A percentile compares a stretch with the other conserved stretches of the same genome.
Conservation (phyloP, 345 rosid genomes). For the Populus pruinosa region DNA sequence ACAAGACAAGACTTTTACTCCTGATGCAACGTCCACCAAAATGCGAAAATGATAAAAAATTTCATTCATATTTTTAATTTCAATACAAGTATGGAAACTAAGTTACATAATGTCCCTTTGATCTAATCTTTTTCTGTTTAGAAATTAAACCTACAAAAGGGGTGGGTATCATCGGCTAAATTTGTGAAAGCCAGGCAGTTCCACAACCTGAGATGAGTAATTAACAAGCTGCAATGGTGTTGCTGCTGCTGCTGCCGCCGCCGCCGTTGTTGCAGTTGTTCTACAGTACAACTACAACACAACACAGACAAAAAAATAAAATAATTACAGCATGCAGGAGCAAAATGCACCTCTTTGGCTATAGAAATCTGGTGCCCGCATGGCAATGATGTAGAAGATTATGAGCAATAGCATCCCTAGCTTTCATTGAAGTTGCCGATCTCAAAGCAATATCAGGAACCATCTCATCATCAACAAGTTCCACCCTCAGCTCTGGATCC, state of each 20-base stretch:
- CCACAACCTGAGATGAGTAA: slow-evolving; percentile 12
- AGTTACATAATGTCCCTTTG: slow-evolving; percentile 15
- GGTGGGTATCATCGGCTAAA: slow-evolving; percentile 1
- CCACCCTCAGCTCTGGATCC: slow-evolving; percentile 41
- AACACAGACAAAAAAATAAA: slow-evolving; percentile 19
- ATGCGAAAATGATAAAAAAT: too few relatives aligned
- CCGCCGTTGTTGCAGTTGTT: not conserved
- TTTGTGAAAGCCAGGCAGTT: slow-evolving; percentile 5
- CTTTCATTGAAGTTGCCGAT: slow-evolving; percentile 51
- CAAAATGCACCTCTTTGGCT: slow-evolving; percentile 5
- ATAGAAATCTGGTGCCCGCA: slow-evolving; percentile 65
- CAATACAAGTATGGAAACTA: slow-evolving; percentile 5
- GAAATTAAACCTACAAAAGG: slow-evolving; percentile 13
- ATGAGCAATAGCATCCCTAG: slow-evolving; percentile 72
- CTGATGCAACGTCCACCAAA: too few relatives aligned
- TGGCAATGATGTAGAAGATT: slow-evolving; percentile 70
- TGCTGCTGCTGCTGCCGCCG: too few relatives aligned
- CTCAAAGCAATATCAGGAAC: slow-evolving; percentile 53
- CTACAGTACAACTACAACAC: slow-evolving; percentile 2
- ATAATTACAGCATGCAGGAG: slow-evolving; percentile 13
- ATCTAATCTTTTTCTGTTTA: slow-evolving; percentile 12
- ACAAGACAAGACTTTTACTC: too few relatives aligned
- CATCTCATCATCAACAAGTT: slow-evolving; percentile 66
- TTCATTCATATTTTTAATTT: slow-evolving; percentile 15
- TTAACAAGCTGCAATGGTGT: not conserved